Conservation (phyloP, 148 eudicot species). For the Bassia scoparia region DNA sequence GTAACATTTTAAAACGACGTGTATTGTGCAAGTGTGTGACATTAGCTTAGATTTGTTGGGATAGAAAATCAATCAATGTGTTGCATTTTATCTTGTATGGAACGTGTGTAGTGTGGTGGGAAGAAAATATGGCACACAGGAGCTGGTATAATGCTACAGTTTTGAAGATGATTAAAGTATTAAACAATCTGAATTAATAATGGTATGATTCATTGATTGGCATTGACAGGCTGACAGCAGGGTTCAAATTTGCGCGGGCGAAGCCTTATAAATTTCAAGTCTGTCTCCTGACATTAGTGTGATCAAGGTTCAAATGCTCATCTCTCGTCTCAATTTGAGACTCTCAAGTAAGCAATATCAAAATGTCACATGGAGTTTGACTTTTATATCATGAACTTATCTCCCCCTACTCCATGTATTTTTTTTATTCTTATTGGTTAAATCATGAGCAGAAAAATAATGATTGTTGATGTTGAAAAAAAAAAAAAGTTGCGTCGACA, state of each 20-base stretch:
- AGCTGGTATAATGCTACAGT: not conserved
- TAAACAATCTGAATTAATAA: no score
- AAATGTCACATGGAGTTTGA: not conserved
- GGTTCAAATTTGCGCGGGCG: no score
- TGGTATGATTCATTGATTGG: no score
- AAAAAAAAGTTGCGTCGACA: not conserved
- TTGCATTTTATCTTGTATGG: not conserved
- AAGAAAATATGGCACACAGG: not conserved
- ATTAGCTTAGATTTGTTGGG: no score
- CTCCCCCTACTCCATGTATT: no score
- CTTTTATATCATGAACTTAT: not conserved
- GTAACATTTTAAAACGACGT: not conserved
- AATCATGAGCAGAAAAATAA: no score
- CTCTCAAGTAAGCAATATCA: not conserved
- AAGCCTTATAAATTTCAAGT: slow-evolving; percentile 76
- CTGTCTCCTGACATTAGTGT: slow-evolving; percentile 52
- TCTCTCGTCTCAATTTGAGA: no score
- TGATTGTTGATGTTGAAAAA: no score
- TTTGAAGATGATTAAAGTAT: not conserved
- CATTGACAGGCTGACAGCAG: no score
- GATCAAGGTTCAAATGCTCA: not conserved
- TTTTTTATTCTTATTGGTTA: not conserved
- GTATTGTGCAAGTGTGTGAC: not conserved
- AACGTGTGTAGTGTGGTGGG: not conserved
- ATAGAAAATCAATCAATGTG: not conserved